Base-by-base conservation (phyloP, 352 stramenopile species). In the Paralagenidium karlingii region DNA sequence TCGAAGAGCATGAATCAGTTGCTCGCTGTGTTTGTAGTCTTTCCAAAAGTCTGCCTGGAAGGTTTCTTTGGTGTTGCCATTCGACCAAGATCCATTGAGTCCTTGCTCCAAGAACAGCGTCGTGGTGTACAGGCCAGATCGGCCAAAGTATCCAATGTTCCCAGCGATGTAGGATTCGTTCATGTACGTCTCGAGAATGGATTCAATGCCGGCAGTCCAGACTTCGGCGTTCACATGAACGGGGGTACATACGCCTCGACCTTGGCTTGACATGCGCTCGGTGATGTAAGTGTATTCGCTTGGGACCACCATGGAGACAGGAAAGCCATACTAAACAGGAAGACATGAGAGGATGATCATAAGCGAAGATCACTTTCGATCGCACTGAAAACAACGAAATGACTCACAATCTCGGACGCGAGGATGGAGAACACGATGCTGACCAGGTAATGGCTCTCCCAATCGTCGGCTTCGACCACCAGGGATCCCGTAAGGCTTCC, bases 181-280 rank as follows among this genome's bases (percentile, higher is more conserved):
- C 10, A 80, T 38, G 5, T 15, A 24, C 2, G 36, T 34, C 18
- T 75, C 53, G 1, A 59, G 62, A 3, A 49, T 60, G 0, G 55
- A 42, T 0, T 53, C 41, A 2, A 58, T 63, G 5, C 50, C 60
- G 0, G 54, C 43, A 0, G 53, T 43, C 70, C 68, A 82, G 1
- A 74, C 59, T 22, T 85, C 71, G 15, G 62, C 20, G 28, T 82
- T 83, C 8, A 70, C 1, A 27, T 86, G 68, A 5, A 54, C 67
- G 13, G 66, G 71, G 0, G 55, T 75, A 19, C 63, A 82, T 0
- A 55, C 11, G 6, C 66, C 67, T 1, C 49, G 41, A 8, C 33
- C 34, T 0, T 43, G 56, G 0, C 45, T 55, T 3, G 61, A 60
- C 55, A 68, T 69, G 3, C 67, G 58, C 33, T 81, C 43, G 0